Base-by-base conservation (phyloP, 2,329 filamentous ascomycete species). In the Aureobasidium uvarum region DNA sequence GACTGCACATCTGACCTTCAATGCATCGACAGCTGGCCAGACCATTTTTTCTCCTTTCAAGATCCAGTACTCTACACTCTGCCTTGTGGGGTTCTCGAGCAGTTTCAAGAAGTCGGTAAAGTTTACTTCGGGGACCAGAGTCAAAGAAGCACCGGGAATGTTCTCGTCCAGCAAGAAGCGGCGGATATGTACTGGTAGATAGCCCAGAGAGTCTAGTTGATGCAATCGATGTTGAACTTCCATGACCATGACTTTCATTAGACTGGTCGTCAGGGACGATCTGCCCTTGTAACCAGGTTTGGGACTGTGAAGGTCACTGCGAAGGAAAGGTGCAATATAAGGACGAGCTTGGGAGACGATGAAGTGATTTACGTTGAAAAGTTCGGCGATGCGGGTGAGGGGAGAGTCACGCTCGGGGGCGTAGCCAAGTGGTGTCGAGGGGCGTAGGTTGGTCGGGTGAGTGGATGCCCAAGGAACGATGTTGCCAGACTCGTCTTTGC, bases 351-450 rank as follows among this genome's bases (percentile, higher is more conserved):
- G 94, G 69, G 90, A 95, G 70, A 98, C 87, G 69, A 98, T 92
- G 78, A 96, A 97, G 79, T 97, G 93, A 74, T 96, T 96, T 62
- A 96, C 91, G 74, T 96, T 96, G 83, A 95, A 95, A 13, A 94
- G 84, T 77, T 94, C 89, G 7, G 89, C 86, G 36, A 95, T 87
- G 45, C 91, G 85, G 63, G 86, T 83, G 1, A 95, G 83, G 0
- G 86, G 86, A 0, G 84, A 86, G 69, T 87, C 87, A 48, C 86
- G 86, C 68, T 90, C 87, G 48, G 83, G 83, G 75, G 89, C 87
- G 7, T 67, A 67, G n/a, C 83, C 85, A 23, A 84, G 83, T 66
- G 85, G 83, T 5, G 86, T 87, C 84, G 87, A 90, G 50, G 89
- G 85, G n/a, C 82, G 84, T 73, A 90, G 90, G 60, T 85, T 82